Conservation (phyloP, 257 asterid species). For the Solanum bukasovii region DNA sequence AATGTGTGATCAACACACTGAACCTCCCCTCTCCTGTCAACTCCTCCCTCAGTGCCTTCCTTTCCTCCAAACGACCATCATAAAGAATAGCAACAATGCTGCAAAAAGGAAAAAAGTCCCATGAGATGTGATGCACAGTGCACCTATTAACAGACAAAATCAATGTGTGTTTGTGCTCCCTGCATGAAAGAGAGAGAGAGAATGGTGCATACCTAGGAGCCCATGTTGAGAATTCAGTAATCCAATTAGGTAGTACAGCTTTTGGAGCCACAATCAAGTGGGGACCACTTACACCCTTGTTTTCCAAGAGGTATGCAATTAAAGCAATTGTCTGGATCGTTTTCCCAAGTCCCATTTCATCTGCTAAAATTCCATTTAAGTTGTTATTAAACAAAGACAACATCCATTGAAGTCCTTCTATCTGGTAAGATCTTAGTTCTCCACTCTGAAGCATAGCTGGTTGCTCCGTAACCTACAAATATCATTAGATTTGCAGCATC, state of each 20-base stretch:
- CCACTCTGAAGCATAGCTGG: constrained; percentile 99
- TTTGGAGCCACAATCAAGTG: constrained; percentile 99
- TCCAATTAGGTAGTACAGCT: constrained; percentile 98
- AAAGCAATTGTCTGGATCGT: constrained; percentile 92
- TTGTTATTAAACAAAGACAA: constrained; percentile 90
- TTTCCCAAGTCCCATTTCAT: constrained; percentile 99
- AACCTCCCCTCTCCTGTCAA: constrained; percentile 89
- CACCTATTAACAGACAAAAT: constrained; percentile 6
- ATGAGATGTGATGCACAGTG: constrained; percentile 17
- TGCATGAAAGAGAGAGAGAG: background rate
- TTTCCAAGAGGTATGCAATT: constrained; percentile 89
- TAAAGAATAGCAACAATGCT: constrained; percentile 80
- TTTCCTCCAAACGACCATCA: constrained; percentile 93
- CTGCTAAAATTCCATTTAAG: constrained; percentile 94
- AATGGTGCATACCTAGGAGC: constrained; percentile 60
- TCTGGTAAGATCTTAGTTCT: constrained; percentile 78
- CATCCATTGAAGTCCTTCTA: constrained; percentile 99
- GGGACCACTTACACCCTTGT: constrained; percentile 93
- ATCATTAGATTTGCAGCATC: background rate
- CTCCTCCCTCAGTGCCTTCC: constrained; percentile 87
- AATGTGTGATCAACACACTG: constrained; percentile 88
- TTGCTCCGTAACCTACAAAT: constrained; percentile 84
- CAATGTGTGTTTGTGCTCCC: background rate
- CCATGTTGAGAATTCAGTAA: constrained; percentile 80
- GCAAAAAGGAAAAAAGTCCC: constrained; percentile 24